phyloP scores from a whole-genome alignment of 2,329 filamentous ascomycete genomes.

The Albophoma yamanashiensis region DNA sequence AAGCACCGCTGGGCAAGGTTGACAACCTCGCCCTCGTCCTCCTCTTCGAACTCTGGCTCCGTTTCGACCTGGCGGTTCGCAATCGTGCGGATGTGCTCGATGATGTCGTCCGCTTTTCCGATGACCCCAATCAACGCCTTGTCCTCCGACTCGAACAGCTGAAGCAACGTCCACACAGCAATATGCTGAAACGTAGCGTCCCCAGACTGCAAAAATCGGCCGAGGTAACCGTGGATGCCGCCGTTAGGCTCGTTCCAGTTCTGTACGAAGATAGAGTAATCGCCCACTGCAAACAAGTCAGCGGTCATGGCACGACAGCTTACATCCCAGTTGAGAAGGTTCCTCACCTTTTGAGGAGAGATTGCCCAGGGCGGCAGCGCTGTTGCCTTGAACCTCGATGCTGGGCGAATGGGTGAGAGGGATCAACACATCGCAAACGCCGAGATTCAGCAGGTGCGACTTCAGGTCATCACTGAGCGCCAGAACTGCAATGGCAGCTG shows the following conservation, averaged over 20 bases:
- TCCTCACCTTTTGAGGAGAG: conserved; percentile 84
- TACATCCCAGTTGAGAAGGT: not conserved
- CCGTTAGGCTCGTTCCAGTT: conserved; percentile 90
- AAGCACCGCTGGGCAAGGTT: conserved; percentile 82
- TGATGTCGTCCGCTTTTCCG: conserved; percentile 80
- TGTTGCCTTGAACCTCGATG: conserved; percentile 97
- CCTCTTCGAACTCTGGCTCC: conserved; percentile 76
- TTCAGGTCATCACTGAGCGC: conserved; percentile 95
- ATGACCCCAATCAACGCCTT: conserved; percentile 81
- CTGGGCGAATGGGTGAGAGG: conserved; percentile 90
- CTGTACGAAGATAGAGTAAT: conserved; percentile 91
- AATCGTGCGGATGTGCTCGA: conserved; percentile 84
- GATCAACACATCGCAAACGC: conserved; percentile 93
- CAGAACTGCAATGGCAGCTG: conserved; percentile 93
- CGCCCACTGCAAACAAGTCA: conserved; percentile 54
- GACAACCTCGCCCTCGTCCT: conserved; percentile 88
- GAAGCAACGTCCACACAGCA: conserved; percentile 93
- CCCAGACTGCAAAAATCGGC: conserved; percentile 83
- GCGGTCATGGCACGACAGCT: not conserved
- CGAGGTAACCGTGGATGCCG: conserved; percentile 91
- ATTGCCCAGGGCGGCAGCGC: conserved; percentile 89
- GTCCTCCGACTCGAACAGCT: conserved; percentile 92
- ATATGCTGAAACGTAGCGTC: conserved; percentile 99
- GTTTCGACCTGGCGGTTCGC: conserved; percentile 81
- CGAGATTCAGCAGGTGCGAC: conserved; percentile 76